Evolutionary conservation across 2,329 filamentous ascomycete genomes (phyloP), one percentile per base, ranked within the genome.

Genomic region (Colletotrichum navitas): DNA sequence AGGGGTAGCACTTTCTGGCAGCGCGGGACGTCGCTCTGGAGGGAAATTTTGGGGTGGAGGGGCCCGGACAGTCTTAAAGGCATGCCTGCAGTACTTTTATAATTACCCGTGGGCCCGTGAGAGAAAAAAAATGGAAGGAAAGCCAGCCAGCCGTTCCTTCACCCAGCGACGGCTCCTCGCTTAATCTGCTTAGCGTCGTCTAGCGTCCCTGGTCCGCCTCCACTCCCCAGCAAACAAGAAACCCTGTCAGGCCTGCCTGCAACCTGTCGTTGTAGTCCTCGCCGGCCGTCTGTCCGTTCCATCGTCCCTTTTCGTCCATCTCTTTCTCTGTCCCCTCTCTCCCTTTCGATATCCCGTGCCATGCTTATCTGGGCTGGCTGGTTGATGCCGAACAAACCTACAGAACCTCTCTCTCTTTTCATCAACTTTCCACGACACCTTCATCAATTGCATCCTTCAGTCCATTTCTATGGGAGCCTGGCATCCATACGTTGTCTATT

Each of bases 81-180:
- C 51, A 70, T 72, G 70, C 70, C 67, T 71, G 70, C 67, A 72
- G 70, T 72, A 72, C 67, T 72, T 72, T 72, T 72, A 72, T 72
- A 72, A 72, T 72, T 72, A 71, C 62, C 70, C 70, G 70, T 72
- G 70, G 70, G 58, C 67, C 70, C 62, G 70, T 71, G 70, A 71
- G 62, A 72, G 66, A 71, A 63, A 72, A 72, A 72, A 72, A 72
- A 62, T 64, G 69, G 66, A 72, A 72, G 62, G 67, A 72, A 72
- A 72, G 70, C 70, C 70, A 72, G 70, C 70, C 70, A 47, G 45
- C 45, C 45, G 70, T 72, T 72, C 70, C 70, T 70, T 72, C 70
- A 72, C 69, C 45, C 65, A 72, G 69, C 69, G 69, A 72, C 69
- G 59, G 69, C 47, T 66, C 66, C 70, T 72, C 70, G 70, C 70